phyloP scores from a whole-genome alignment of 2,329 filamentous ascomycete genomes.

The Botrytis deweyae region DNA sequence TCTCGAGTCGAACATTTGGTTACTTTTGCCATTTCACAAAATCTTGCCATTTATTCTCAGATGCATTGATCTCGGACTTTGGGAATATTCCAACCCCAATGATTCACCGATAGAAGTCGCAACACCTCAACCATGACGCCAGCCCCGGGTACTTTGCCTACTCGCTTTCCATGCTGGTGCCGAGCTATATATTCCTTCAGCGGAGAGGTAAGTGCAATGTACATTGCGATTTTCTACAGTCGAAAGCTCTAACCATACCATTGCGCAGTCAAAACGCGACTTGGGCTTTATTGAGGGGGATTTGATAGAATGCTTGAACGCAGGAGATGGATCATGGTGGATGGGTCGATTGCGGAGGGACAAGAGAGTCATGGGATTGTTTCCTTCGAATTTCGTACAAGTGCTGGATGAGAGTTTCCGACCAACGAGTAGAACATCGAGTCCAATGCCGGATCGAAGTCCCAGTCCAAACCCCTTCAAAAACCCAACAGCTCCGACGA shows the following conservation, averaged over 20 bases:
- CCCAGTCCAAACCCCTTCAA: slow-evolving; percentile 38
- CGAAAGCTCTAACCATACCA: background rate
- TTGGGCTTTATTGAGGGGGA: slow-evolving; percentile 97
- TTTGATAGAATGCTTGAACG: slow-evolving; percentile 96
- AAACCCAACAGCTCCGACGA: slow-evolving; percentile 37
- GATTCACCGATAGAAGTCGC: slow-evolving; percentile 13
- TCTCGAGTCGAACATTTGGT: background rate
- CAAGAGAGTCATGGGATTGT: slow-evolving; percentile 84
- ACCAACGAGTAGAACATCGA: slow-evolving; percentile 64
- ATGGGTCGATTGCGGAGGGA: slow-evolving; percentile 89
- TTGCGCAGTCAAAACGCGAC: slow-evolving; percentile 74
- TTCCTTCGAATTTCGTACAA: slow-evolving; percentile 96
- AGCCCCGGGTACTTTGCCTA: slow-evolving; percentile 63
- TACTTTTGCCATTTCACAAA: background rate
- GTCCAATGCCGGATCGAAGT: slow-evolving; percentile 45
- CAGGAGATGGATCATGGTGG: slow-evolving; percentile 98
- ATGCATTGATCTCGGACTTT: background rate
- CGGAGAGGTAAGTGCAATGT: slow-evolving; percentile 59
- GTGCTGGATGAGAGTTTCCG: slow-evolving; percentile 82
- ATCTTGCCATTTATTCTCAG: background rate
- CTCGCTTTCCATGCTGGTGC: slow-evolving; percentile 86
- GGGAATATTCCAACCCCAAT: background rate
- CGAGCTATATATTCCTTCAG: slow-evolving; percentile 91
- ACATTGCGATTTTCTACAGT: background rate
- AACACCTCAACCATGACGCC: slow-evolving; percentile 42